phyloP scores from a whole-genome alignment of 352 stramenopile genomes.

The Phytophthora ramorum region DNA sequence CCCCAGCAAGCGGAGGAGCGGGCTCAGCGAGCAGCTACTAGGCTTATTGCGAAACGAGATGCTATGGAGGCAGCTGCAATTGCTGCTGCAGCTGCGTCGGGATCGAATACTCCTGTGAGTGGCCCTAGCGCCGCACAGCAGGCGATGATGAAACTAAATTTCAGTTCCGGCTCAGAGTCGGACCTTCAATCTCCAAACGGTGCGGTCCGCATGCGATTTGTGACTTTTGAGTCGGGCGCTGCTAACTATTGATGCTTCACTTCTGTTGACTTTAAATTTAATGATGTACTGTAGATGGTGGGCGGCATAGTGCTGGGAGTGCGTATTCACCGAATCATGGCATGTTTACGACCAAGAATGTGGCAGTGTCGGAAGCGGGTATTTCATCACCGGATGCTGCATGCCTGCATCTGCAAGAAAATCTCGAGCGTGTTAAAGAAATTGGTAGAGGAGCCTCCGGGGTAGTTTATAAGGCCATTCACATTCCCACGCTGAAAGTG shows the following conservation, averaged over 20 bases:
- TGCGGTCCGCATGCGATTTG: slow-evolving; percentile 27
- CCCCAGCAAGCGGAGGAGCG: slow-evolving; percentile 84
- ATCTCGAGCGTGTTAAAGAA: slow-evolving; percentile 81
- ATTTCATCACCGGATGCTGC: slow-evolving; percentile 84
- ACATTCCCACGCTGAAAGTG: slow-evolving; percentile 91
- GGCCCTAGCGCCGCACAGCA: slow-evolving; percentile 68
- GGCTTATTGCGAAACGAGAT: slow-evolving; percentile 78
- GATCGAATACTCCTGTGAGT: slow-evolving; percentile 14
- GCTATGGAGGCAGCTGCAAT: slow-evolving; percentile 67
- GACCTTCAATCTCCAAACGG: slow-evolving; percentile 71
- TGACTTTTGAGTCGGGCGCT: background rate
- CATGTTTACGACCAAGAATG: slow-evolving; percentile 88
- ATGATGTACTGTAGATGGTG: slow-evolving; percentile 47
- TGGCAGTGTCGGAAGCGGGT: slow-evolving; percentile 84
- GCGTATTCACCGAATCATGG: slow-evolving; percentile 89
- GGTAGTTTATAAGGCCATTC: slow-evolving; percentile 91
- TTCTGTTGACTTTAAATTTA: slow-evolving; percentile 1
- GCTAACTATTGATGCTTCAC: background rate
- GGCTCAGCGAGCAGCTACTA: slow-evolving; percentile 74
- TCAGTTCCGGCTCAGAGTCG: slow-evolving; percentile 75
- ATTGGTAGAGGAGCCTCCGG: slow-evolving; percentile 84
- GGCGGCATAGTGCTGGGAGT: slow-evolving; percentile 74
- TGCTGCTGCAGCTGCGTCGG: slow-evolving; percentile 33
- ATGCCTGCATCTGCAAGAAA: slow-evolving; percentile 85
- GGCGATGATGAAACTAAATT: slow-evolving; percentile 77